Evolutionary conservation across 805 yeast genomes (phyloP).

Genomic region (Saccharomycopsis fermentans): DNA sequence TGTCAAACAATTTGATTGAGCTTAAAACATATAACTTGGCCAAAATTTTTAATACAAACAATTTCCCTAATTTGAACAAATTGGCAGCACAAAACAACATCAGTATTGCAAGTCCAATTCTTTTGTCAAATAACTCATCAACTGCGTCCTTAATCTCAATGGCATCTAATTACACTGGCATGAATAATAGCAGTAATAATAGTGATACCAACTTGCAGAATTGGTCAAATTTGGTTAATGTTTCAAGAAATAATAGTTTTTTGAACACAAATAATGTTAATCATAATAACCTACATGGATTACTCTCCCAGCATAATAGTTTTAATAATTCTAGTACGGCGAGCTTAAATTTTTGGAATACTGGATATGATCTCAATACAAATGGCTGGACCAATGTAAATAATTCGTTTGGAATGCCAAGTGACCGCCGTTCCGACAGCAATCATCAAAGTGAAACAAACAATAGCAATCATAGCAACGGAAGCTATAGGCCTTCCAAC

Average conservation of each 20-base stretch:
- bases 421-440: background rate
- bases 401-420: background rate
- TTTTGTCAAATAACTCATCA: background rate
- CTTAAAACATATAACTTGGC: background rate
- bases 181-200: background rate
- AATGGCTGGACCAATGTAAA: conserved; percentile 2
- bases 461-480: background rate
- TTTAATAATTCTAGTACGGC: background rate
- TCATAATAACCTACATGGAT: background rate
- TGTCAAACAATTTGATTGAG: conserved; percentile 7
- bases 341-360: background rate
- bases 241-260: background rate
- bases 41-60: background rate
- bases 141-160: background rate
- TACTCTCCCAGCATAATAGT: background rate
- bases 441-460: background rate
- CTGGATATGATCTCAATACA: background rate
- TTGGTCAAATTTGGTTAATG: background rate
- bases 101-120: background rate
- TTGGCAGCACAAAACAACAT: background rate
- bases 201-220: background rate
- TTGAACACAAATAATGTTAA: background rate
- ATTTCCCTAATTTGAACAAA: conserved; percentile 2
- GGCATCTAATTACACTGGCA: background rate
- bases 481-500: background rate